A percentile compares a stretch with the other conserved stretches of the same genome.
Evolutionary conservation across 192 early-diverging fungal genomes (phyloP).

Genomic region (Paraglomus brasilianum): DNA sequence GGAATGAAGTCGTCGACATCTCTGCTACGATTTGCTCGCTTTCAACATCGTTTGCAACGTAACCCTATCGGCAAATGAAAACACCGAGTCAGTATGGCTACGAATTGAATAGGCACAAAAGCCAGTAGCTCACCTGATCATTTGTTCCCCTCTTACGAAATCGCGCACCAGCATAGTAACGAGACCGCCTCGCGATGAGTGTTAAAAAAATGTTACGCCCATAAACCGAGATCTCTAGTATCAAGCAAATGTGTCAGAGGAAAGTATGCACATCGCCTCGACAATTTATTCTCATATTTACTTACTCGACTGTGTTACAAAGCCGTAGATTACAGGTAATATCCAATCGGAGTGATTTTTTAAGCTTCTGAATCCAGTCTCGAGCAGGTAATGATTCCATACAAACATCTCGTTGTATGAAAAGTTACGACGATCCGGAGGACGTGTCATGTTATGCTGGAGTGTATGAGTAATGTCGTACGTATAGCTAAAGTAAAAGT

Average conservation of each 20-base stretch:
- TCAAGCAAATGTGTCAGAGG: neutral
- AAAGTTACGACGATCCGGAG: conserved; percentile 34
- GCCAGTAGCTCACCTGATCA: conserved; percentile 58
- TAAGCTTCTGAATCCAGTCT: conserved; percentile 63
- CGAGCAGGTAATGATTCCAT: conserved; percentile 85
- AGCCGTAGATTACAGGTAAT: conserved; percentile 87
- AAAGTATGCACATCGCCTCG: neutral
- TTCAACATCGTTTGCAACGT: conserved; percentile 98
- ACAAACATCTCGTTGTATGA: conserved; percentile 87
- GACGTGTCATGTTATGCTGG: conserved; percentile 82
- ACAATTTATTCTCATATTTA: neutral
- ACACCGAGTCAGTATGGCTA: too few species aligned
- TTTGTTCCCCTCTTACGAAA: conserved; percentile 96
- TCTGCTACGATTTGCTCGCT: conserved; percentile 97
- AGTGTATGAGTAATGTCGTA: conserved; percentile 93
- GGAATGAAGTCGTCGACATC: conserved; percentile 86
- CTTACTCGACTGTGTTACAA: conserved; percentile 94
- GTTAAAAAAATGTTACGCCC: conserved; percentile 92
- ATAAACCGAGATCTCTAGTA: conserved; percentile 78
- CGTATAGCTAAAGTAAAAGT: conserved; percentile 97
- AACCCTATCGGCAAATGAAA: conserved; percentile 58
- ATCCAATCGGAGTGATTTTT: conserved; percentile 72
- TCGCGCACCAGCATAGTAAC: conserved; percentile 93
- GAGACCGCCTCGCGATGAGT: conserved; percentile 90
- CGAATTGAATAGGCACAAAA: conserved; percentile 17